Base-by-base conservation (phyloP, 1,139 yeast genomes). In the Geotrichum carabidarum region DNA sequence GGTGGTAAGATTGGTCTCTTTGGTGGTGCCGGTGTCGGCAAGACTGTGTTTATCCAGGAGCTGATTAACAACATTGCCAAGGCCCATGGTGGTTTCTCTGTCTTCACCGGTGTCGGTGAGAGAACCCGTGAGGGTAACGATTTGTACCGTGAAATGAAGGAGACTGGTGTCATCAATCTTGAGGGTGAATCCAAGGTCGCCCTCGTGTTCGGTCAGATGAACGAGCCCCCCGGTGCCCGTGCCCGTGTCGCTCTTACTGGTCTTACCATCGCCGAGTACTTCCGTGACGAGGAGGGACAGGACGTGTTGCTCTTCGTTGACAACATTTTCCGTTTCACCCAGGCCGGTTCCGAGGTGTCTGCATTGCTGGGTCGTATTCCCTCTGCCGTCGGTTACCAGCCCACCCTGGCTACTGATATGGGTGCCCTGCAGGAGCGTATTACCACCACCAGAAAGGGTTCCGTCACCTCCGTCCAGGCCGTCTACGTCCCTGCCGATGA, bases 1-100 rank as follows among this genome's bases (percentile, higher is more conserved):
- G 99, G 99, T 87, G 99, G 99, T 88, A 93, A 93, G 86, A 93
- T 93, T 88, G 99, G 99, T 84, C 85, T 93, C 74, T 93, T 93
- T 87, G 99, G 99, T 83, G 99, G 99, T 91, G 99, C 99, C 78
- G 99, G 99, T 91, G 99, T 93, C 89, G 99, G 99, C 81, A 93
- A 93, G 81, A 93, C 99, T 77, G 99, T 93, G 65, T 93, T 93
- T 80, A 93, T 93, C 79, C 99, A 93, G 83, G 99, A 93, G 81
- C 85, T 93, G 82, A 93, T 93, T 78, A 91, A 93, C 90, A 93
- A 93, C 84, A 93, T 93, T 74, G 99, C 99, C 77, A 93, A 91
- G 84, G 99, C 99, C 71, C 99, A 93, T 77, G 99, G 99, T 89
- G 99, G 99, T 86, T 93, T 91, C 95, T 93, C 99, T 59, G 99